Conservation (phyloP, 2,329 filamentous ascomycete genomes). For the Fusarium oligoseptatum region DNA sequence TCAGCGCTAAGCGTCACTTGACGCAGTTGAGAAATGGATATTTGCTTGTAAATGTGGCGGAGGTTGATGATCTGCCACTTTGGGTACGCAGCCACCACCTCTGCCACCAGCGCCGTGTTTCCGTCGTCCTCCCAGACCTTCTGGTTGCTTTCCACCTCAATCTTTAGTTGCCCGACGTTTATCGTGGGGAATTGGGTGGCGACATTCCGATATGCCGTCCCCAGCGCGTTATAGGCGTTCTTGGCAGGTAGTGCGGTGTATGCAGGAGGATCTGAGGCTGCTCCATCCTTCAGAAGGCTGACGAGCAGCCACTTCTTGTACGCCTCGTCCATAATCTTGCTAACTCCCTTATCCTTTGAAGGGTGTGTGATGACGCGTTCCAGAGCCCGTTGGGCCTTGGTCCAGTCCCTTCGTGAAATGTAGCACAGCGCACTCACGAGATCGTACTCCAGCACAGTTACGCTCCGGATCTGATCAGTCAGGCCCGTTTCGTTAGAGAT, state of each 20-base stretch:
- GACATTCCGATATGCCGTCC: conserved; percentile 78
- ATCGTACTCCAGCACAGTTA: conserved; percentile 76
- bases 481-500: conserved; percentile 72
- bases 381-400: conserved; percentile 71
- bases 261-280: conserved; percentile 66
- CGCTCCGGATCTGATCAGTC: conserved; percentile 64
- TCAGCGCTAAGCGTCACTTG: conserved; percentile 66
- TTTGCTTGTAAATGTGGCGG: conserved; percentile 75
- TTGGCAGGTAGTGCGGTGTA: conserved; percentile 66
- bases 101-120: conserved; percentile 77
- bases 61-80: conserved; percentile 82
- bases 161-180: conserved; percentile 69
- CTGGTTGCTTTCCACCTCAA: conserved; percentile 71
- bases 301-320: conserved; percentile 93
- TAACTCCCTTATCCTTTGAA: conserved; percentile 70
- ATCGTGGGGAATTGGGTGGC: conserved; percentile 74
- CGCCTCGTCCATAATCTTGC: conserved; percentile 86
- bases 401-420: conserved; percentile 72
- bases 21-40: conserved; percentile 68
- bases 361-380: conserved; percentile 78
- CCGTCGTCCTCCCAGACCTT: conserved; percentile 77
- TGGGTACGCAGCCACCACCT: conserved; percentile 79
- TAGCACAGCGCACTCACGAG: conserved; percentile 74
- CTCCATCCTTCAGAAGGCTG: conserved; percentile 78
- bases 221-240: conserved; percentile 69